Evolutionary conservation across 2,329 filamentous ascomycete genomes (phyloP), one percentile per base, ranked within the genome.

Genomic region (Microthyrium microscopicum): DNA sequence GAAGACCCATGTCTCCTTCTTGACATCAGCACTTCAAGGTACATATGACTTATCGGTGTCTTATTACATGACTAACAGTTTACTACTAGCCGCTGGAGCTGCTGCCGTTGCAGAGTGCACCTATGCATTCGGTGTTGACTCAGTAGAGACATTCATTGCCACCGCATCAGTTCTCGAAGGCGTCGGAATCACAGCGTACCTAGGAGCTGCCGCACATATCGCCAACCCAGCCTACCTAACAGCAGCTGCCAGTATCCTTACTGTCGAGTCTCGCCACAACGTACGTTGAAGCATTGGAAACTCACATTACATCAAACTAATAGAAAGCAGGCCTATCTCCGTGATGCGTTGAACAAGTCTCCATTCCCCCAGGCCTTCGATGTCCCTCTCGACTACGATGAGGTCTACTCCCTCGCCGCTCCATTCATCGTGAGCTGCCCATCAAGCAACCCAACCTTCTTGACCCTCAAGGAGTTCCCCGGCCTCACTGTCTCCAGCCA

Each of bases 361-460:
- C 68, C 72, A 2, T 73, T 70, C 45, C 56, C 73, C 1, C 61
- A 69, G 41, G 53, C 72, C 5, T 74, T 73, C 41, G 73, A 77
- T 41, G 60, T 64, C 17, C 68, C 72, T 0, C 58, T 77, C 24
- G 52, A 54, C 41, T 60, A 67, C 46, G 64, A 73, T 49, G 54
- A 65, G 44, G 70, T 78, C 30, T 75, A 64, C 58, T 72, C 71
- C 3, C 62, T 79, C n/a, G 73, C 73, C 1, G 61, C 70, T 0
- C 56, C 59, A 35, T 77, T 77, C 53, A 73, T 78, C 49, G 58
- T 51, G 4, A 51, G 54, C 2, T 77, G 72, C 51, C 70, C 73
- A 2, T 40, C 54, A 5, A 56, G 52, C 42, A 74, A 74, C 47
- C 53, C 25, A 12, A 26, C 61, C 0, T 41, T 54, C 2, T 57